Conservation (phyloP, 257 asterid genomes). For the Oldenlandia corymbosa region DNA sequence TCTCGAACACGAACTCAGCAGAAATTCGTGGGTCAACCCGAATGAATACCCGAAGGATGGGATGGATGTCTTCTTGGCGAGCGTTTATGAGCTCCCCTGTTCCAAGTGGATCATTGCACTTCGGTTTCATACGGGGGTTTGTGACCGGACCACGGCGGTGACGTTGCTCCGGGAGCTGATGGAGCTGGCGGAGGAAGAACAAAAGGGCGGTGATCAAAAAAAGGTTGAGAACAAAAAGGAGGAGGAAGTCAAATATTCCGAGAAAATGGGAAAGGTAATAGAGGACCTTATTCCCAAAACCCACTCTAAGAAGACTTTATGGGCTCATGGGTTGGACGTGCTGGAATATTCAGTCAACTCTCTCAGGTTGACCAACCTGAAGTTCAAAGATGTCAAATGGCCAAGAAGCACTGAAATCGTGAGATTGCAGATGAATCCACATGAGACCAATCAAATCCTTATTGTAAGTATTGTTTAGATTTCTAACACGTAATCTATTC, state of each 20-base stretch:
- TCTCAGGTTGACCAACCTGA: conserved; percentile 42
- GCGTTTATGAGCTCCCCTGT: conserved; percentile 31
- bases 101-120: conserved; percentile 29
- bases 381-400: conserved; percentile 33
- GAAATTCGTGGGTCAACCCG: conserved; percentile 39
- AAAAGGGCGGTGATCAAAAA: conserved; percentile 3
- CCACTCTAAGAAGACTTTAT: conserved; percentile 44
- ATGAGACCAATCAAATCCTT: conserved; percentile 39
- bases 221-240: neutral
- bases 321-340: conserved; percentile 64
- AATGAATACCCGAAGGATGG: conserved; percentile 42
- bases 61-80: conserved; percentile 27
- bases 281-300: conserved; percentile 51
- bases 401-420: conserved; percentile 52
- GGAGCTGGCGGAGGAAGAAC: conserved; percentile 27
- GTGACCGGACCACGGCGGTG: conserved; percentile 71
- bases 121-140: conserved; percentile 49
- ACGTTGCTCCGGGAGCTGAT: conserved; percentile 53
- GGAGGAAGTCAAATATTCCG: conserved; percentile 21
- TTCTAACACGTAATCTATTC: conserved; percentile 3
- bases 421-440: conserved; percentile 37
- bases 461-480: conserved; percentile 28
- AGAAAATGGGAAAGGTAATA: conserved; percentile 42
- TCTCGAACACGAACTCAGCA: conserved; percentile 56
- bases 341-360: conserved; percentile 61